Evolutionary conservation across 2,329 filamentous ascomycete genomes (phyloP), one percentile per base, ranked within the genome.

Genomic region (Paecilomyces sp.): DNA sequence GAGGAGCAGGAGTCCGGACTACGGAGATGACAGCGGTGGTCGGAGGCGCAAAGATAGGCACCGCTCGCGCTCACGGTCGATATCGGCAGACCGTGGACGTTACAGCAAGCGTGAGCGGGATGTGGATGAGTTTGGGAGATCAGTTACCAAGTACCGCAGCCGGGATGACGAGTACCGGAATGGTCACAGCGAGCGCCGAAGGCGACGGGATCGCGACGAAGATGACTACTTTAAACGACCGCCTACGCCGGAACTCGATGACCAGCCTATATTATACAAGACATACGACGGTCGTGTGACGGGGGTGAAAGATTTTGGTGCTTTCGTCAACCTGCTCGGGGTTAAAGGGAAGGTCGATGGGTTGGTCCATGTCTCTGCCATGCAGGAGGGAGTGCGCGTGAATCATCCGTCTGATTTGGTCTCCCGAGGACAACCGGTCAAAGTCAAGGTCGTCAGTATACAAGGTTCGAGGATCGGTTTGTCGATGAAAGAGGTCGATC

Each of bases 401-500:
- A 94, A 93, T 64, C 91, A 97, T 71, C 94, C 94, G 0, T 92
- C 91, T 0, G 94, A 99, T 70, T 78, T 99, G 1, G 82, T 99
- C 3, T 84, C 88, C 2, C 83, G 85, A 61, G 90, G 89, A 5
- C 92, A 97, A 71, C 79, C 85, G 1, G 91, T 99, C 58, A 96
- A 94, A 73, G 91, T 97, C 67, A 99, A 99, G 74, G 88, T 99
- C 25, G 81, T 89, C 68, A 96, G 90, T 70, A 87, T 96, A 57
- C 90, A 97, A 69, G 88, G 89, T 3, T 85, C 81, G 57, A 84
- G 90, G 30, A 88, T 97, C 67, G 92, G 92, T 0, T 78, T 99
- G 5, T 96, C 92, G 0, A 97, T 99, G 92, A 96, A 96, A 70
- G 93, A 97, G 62, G 92, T 97, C 15, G 93, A 99, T 67, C 94